Evolutionary conservation across 192 early-diverging fungal species (phyloP), one percentile per base, ranked within the genome.

Genomic region (Diversispora epigaea): DNA sequence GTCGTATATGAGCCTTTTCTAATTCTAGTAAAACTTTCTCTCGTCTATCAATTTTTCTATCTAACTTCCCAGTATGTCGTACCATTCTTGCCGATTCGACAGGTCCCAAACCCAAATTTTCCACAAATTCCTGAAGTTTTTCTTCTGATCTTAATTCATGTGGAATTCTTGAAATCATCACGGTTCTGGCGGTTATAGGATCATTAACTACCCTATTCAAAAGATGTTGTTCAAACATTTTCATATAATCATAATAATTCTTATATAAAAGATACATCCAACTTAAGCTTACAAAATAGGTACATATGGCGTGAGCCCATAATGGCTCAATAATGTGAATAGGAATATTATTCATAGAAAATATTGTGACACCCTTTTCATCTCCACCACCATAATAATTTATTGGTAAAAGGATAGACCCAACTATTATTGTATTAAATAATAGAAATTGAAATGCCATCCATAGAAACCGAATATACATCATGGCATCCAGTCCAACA

Each of bases 381-480:
- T 12, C 22, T 1, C 22, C 17, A n/a, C 68, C 55, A 21, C 75
- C 76, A 0, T 52, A 71, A 73, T 83, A 87, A 67, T 90, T 84
- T 22, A 89, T 77, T 7, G 86, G 85, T 9, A 89, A 43, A 0
- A 89, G 74, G 25, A 86, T 80, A 12, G 81, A 73, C 9, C 83
- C 76, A 54, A 86, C 75, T 15, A 83, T 44, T 4, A 88, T 9
- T 4, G 76, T 75, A 44, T 82, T 79, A 32, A 89, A 76, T 21
- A 82, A 21, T 14, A 84, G 71, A 60, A 90, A 84, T 43, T 85
- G 80, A 44, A 86, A 75, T 67, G 80, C 81, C 89, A 90, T 90
- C 61, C 79, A 77, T 15, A 88, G 75, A 77, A 90, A 90, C 21
- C 85, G 85, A 8, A 90, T 80, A 75, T 87, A 82, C 87, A 90